phyloP scores from a whole-genome alignment of 139 green algal genomes.

The Chlorella sp. region DNA sequence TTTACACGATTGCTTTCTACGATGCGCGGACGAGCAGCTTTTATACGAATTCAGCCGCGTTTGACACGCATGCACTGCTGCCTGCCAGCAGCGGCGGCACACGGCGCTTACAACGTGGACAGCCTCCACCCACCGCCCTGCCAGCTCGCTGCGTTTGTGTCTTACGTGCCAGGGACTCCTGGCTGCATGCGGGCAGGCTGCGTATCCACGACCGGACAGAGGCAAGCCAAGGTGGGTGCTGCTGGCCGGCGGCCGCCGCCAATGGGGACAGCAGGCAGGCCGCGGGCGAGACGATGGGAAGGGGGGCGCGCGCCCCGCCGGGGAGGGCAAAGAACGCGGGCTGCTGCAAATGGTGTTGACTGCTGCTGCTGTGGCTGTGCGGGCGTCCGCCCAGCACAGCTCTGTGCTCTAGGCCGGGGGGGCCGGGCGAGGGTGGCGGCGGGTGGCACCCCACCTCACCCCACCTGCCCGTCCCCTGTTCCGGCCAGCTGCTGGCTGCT shows the following conservation, averaged over 20 bases:
- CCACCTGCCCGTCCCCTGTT: background rate
- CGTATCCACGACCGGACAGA: background rate
- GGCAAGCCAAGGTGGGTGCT: background rate
- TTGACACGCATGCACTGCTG: too few relatives aligned
- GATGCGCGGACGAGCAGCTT: too few relatives aligned
- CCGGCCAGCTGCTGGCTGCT: constrained; percentile 20
- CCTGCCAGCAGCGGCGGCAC: too few relatives aligned
- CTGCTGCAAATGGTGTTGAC: background rate
- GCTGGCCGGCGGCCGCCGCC: background rate
- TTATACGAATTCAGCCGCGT: too few relatives aligned
- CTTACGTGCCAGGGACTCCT: constrained; percentile 13
- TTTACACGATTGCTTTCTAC: too few relatives aligned
- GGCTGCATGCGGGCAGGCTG: background rate
- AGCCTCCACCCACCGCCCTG: too few relatives aligned
- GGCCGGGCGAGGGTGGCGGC: background rate
- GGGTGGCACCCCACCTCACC: background rate
- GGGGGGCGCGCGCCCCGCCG: background rate
- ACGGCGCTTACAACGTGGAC: too few relatives aligned
- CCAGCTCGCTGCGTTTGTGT: background rate
- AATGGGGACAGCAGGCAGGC: background rate
- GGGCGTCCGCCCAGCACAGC: background rate
- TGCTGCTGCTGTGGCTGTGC: constrained; percentile 21
- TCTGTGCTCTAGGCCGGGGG: constrained; percentile 3
- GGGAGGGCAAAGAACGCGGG: background rate
- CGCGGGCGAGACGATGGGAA: background rate